Base-by-base conservation (phyloP, 495 filamentous ascomycete species). In the Aspergillus mulundensis region DNA sequence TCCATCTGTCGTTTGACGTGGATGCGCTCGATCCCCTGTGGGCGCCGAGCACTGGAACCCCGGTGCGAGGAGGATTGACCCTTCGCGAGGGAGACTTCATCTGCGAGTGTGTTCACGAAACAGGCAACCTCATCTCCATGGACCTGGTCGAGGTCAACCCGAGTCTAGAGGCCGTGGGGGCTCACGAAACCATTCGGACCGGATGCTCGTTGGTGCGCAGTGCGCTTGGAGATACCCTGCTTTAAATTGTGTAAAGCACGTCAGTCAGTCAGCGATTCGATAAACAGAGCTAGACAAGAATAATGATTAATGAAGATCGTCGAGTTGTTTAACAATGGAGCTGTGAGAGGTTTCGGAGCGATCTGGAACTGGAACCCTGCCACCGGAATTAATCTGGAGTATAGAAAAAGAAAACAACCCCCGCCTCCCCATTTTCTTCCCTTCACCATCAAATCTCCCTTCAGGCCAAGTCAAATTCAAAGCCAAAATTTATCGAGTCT, bases 101-200 rank as follows among this genome's bases (percentile, higher is more conserved):
- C 72, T 95, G 91, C 62, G 94, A 99, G 74, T 90, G 86, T 62
- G 90, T 99, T 28, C 91, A 96, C 67, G 84, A 92, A 77, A 96
- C 92, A 2, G 95, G 95, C 21, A 91, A 85, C 65, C 70, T 97
- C 55, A 79, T 97, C 7, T 91, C 93, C 12, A 84, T 99, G 75
- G 94, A 99, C 69, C 75, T 99, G 67, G 95, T 90, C 18, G 94
- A 99, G 73, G 95, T 99, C 54, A 99, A 99, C 75, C 93, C 93
- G 7, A 87, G 83, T 56, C 73, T 95, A 58, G 92, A 89, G 60
- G 73, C 75, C 15, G 79, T 84, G 46, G 91, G 90, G 1, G 91
- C 91, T 0, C 79, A 81, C 24, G 91, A 97, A 70, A 98, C 94
- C 2, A 88, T 98, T 56, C 75, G 91, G 28, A 87, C 91, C 7